Evolutionary conservation across 805 yeast species (phyloP).

Genomic region (Starmerella bacillaris): DNA sequence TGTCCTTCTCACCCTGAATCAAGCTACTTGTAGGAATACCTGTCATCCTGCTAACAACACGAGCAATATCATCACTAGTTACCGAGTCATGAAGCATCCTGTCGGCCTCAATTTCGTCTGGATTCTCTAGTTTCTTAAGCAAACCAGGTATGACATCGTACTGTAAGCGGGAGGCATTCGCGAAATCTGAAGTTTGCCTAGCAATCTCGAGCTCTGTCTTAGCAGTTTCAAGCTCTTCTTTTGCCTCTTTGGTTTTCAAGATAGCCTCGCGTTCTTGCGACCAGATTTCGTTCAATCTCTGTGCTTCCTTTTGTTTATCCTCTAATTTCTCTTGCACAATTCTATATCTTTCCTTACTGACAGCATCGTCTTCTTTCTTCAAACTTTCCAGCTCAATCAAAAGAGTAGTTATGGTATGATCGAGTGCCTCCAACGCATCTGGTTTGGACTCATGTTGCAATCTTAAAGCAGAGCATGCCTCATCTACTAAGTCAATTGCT

Average conservation of each 20-base stretch:
- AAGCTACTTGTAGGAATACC: conserved; percentile 86
- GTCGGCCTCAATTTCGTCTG: conserved; percentile 23
- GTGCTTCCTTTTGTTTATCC: conserved; percentile 44
- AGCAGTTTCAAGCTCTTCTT: conserved; percentile 69
- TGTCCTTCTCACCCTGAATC: conserved; percentile 87
- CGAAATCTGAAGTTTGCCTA: conserved; percentile 74
- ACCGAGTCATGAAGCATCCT: conserved; percentile 72
- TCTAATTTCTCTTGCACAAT: conserved; percentile 52
- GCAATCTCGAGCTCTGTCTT: conserved; percentile 64
- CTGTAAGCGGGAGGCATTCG: conserved; percentile 71
- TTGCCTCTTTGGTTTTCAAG: conserved; percentile 60
- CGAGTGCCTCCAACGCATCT: conserved; percentile 76
- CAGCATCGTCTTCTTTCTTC: conserved; percentile 75
- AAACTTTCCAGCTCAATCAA: conserved; percentile 89
- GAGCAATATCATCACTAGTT: conserved; percentile 82
- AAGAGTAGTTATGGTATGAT: conserved; percentile 77
- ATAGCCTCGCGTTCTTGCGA: conserved; percentile 61
- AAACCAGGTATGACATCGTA: conserved; percentile 73
- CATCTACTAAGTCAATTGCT: conserved; percentile 92
- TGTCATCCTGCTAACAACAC: conserved; percentile 82
- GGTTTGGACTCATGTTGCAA: conserved; percentile 95
- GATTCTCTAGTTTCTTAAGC: conserved; percentile 40
- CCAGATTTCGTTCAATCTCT: conserved; percentile 68
- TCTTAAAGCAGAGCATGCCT: conserved; percentile 87
- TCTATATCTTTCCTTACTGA: conserved; percentile 62